phyloP scores from a whole-genome alignment of 2,329 filamentous ascomycete genomes.

The Fusarium paranaense region DNA sequence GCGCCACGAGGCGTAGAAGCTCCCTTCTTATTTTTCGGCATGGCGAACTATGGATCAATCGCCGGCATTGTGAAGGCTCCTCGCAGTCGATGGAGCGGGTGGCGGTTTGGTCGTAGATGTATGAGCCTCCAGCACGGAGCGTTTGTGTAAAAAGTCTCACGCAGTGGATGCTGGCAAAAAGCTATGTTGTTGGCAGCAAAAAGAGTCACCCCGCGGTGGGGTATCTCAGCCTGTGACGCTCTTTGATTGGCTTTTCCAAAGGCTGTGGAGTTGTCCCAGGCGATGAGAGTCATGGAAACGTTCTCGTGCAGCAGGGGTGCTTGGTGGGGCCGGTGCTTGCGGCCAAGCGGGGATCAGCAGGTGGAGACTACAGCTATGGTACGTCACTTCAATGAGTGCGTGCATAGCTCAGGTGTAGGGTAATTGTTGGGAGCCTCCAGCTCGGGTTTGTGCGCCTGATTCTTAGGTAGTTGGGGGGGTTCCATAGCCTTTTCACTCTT shows the following conservation, averaged over 20 bases:
- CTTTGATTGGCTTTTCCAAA: slow-evolving; percentile 21
- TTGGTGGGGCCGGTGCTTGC: slow-evolving; percentile 5
- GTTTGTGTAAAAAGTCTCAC: not conserved
- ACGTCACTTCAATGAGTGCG: not conserved
- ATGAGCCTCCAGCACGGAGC: not conserved
- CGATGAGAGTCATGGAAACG: slow-evolving; percentile 30
- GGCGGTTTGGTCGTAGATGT: not conserved
- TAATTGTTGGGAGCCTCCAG: not conserved
- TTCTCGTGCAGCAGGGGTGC: not conserved
- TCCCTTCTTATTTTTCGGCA: slow-evolving; percentile 44
- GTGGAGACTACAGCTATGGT: not conserved
- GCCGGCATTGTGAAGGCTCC: slow-evolving; percentile 23
- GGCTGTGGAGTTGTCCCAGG: slow-evolving; percentile 7
- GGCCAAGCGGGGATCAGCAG: not conserved
- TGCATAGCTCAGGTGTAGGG: slow-evolving; percentile 16
- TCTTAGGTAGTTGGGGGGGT: not conserved
- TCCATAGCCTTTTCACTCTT: not conserved
- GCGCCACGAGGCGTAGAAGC: slow-evolving; percentile 30
- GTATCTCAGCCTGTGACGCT: not conserved
- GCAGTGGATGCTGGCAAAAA: not conserved
- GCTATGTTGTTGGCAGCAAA: slow-evolving; percentile 25
- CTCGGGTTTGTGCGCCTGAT: not conserved
- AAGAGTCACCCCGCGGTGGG: slow-evolving; percentile 34
- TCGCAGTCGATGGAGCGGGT: not conserved
- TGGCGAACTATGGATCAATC: slow-evolving; percentile 6